phyloP scores from a whole-genome alignment of 441 rosid species.

The Manihot esculenta region DNA sequence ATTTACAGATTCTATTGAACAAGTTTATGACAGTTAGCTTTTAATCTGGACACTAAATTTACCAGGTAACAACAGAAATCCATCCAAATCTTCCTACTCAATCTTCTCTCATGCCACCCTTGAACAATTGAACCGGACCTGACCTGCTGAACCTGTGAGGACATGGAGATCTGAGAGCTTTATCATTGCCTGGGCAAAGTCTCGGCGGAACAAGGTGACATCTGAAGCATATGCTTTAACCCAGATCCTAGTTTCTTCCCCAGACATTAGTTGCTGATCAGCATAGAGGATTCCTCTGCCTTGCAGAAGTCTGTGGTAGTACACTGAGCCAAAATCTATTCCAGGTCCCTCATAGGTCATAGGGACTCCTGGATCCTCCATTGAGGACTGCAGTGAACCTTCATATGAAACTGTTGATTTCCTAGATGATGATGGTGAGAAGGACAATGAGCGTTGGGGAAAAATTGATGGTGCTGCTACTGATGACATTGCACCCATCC shows the following conservation, averaged over 20 bases:
- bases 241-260: conserved; percentile 59
- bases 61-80: background rate
- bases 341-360: conserved; percentile 51
- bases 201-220: conserved; percentile 42
- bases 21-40: conserved; percentile 1
- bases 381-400: conserved; percentile 15
- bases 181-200: conserved; percentile 66
- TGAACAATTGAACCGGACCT: conserved; percentile 60
- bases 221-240: conserved; percentile 71
- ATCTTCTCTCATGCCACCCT: conserved; percentile 29
- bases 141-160: conserved; percentile 57
- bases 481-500: too few relatives aligned
- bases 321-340: conserved; percentile 53
- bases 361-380: conserved; percentile 35
- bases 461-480: background rate
- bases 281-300: conserved; percentile 57
- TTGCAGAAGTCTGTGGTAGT: conserved; percentile 53
- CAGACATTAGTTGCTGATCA: conserved; percentile 67
- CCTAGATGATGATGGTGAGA: too few relatives aligned
- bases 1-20: background rate
- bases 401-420: conserved; percentile 14
- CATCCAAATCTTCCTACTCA: background rate
- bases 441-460: too few relatives aligned
- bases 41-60: conserved; percentile 3
- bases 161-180: conserved; percentile 58